Base-by-base conservation (phyloP, 148 eudicot genomes). In the Silene latifolia region DNA sequence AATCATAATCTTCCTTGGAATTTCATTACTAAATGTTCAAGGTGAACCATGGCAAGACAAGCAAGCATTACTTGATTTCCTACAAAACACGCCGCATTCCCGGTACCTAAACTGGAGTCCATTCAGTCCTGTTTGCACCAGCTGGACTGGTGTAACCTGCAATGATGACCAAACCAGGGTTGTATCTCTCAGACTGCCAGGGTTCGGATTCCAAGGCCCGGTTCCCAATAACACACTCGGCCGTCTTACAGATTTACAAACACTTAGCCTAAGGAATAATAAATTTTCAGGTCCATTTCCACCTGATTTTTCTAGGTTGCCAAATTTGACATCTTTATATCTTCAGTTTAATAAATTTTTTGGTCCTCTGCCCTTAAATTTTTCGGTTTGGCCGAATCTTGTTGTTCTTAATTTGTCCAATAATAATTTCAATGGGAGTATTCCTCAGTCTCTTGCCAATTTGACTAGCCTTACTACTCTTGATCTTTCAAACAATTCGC, bases 71-170 rank as follows among this genome's bases (percentile, higher is more conserved):
- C 88, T 88, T 21, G 88, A 90, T 69, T 90, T 90, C 70, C 57
- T 83, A 19, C 58, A 42, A 27, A 79, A 35, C 15, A 66, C 80
- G 18, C 53, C 57, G 3, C 86, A 75, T 73, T 82, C 81, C 12
- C 67, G 86, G 47, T 25, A 61, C n/a, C 67, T 88, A 24, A 84
- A 90, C 69, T 90, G 94, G 94, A 72, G 76, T 74, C 81, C 61
- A 47, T 69, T 58, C 56, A 78, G 77, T 73, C 83, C 88, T 27
- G 87, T 80, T 35, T 90, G 94, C 65, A 78, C 63, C 14, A 67
- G 27, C 1, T 90, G 94, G 94, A 80, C 70, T 63, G 94, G 94
- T 62, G 82, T 90, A n/a, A 82, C 87, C 18, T 90, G 94, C 67
- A 81, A 86, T 75, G 82, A 76, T 73, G 75, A 84, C 12, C 83